Evolutionary conservation across 2,329 filamentous ascomycete species (phyloP).

Genomic region (Ceratocystis ficicola): DNA sequence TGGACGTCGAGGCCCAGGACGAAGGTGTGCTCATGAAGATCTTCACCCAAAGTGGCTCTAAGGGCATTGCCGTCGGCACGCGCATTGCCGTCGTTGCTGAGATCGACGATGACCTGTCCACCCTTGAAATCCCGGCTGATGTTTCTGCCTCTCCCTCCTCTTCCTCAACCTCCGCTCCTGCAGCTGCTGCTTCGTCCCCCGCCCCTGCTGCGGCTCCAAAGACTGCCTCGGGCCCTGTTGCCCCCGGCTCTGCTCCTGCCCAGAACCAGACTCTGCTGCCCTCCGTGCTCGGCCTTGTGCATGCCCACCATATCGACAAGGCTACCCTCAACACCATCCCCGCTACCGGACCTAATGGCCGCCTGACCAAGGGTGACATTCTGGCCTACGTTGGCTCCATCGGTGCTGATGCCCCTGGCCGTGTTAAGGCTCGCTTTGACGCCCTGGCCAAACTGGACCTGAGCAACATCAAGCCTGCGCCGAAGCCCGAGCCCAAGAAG

Average conservation of each 20-base stretch:
- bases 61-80: slow-evolving; percentile 63
- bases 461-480: slow-evolving; percentile 80
- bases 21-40: slow-evolving; percentile 82
- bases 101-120: slow-evolving; percentile 62
- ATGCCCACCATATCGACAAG: slow-evolving; percentile 62
- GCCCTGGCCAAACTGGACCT: slow-evolving; percentile 78
- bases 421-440: slow-evolving; percentile 57
- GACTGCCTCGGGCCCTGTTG: slow-evolving; percentile 29
- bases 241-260: slow-evolving; percentile 30
- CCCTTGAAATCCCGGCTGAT: slow-evolving; percentile 63
- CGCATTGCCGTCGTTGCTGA: slow-evolving; percentile 78
- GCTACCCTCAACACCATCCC: slow-evolving; percentile 70
- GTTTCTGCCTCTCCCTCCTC: slow-evolving; percentile 32
- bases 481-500: slow-evolving; percentile 35
- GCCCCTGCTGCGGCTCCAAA: slow-evolving; percentile 22
- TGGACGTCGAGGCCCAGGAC: slow-evolving; percentile 90
- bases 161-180: slow-evolving; percentile 22
- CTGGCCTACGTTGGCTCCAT: slow-evolving; percentile 79
- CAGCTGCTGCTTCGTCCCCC: slow-evolving; percentile 20
- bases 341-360: slow-evolving; percentile 74
- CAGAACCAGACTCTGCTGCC: slow-evolving; percentile 53
- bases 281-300: slow-evolving; percentile 71
- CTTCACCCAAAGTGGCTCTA: slow-evolving; percentile 57
- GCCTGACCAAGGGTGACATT: slow-evolving; percentile 89
- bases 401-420: slow-evolving; percentile 55